Conservation (phyloP, 495 filamentous ascomycete species). For the Hypoxylon crocopeplum region DNA sequence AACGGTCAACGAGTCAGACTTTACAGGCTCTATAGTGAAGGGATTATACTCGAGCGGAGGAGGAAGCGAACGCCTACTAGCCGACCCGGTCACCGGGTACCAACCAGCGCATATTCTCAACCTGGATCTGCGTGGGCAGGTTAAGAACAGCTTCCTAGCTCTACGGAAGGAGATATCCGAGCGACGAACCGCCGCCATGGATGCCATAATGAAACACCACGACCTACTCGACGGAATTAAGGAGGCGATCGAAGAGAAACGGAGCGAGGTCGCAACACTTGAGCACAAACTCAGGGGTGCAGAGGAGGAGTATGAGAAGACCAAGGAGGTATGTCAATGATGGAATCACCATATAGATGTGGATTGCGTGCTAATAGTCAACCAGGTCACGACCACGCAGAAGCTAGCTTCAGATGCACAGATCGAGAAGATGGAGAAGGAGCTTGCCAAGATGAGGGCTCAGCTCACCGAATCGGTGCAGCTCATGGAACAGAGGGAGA, state of each 20-base stretch:
- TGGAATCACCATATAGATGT: background rate
- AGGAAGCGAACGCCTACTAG: constrained; percentile 68
- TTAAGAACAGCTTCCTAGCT: constrained; percentile 77
- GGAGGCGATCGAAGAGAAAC: constrained; percentile 94
- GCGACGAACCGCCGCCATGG: constrained; percentile 77
- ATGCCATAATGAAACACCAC: constrained; percentile 87
- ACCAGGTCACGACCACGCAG: constrained; percentile 75
- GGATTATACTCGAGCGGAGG: constrained; percentile 55
- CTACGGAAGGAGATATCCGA: constrained; percentile 90
- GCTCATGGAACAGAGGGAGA: constrained; percentile 92
- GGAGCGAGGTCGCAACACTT: constrained; percentile 88
- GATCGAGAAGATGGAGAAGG: constrained; percentile 98
- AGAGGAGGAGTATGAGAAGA: constrained; percentile 92
- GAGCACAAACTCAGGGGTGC: constrained; percentile 83
- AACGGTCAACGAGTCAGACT: constrained; percentile 74
- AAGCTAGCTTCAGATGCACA: constrained; percentile 87
- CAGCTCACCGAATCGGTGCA: constrained; percentile 87
- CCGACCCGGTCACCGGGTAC: constrained; percentile 83
- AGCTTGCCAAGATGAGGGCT: constrained; percentile 88
- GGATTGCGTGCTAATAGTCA: constrained; percentile 26
- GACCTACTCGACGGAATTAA: constrained; percentile 91
- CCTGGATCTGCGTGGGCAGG: constrained; percentile 79
- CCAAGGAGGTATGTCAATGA: constrained; percentile 70
- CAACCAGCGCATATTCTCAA: constrained; percentile 86
- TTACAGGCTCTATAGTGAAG: constrained; percentile 70